A percentile compares a stretch with the other conserved stretches of the same genome.
phyloP scores from a whole-genome alignment of 192 early-diverging fungal species.

The Backusella macrospora region DNA sequence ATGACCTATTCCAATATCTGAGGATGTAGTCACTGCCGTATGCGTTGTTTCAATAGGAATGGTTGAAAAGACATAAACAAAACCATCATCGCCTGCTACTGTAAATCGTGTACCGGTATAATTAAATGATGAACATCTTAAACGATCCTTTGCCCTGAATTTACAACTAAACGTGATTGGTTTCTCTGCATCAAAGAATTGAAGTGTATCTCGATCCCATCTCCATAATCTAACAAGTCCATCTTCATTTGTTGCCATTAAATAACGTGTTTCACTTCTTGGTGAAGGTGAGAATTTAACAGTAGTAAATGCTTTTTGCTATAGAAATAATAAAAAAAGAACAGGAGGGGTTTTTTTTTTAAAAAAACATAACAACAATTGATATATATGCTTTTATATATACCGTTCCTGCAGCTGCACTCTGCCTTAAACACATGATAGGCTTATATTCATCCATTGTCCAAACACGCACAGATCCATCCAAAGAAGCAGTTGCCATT shows the following conservation, averaged over 20 bases:
- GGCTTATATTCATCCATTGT: constrained; percentile 70
- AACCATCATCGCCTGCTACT: constrained; percentile 75
- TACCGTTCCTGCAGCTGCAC: constrained; percentile 42
- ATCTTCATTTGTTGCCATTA: constrained; percentile 74
- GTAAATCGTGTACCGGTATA: constrained; percentile 78
- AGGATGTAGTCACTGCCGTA: constrained; percentile 27
- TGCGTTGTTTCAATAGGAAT: constrained; percentile 50
- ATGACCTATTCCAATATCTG: constrained; percentile 20
- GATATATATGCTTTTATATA: constrained; percentile 34
- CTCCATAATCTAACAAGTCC: constrained; percentile 74
- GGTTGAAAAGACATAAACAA: constrained; percentile 76
- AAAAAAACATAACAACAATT: constrained; percentile 20
- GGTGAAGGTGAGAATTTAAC: constrained; percentile 82
- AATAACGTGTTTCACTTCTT: constrained; percentile 60
- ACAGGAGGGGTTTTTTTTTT: not conserved
- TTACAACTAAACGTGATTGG: constrained; percentile 61
- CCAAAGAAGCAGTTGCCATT: constrained; percentile 74
- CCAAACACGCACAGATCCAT: constrained; percentile 81
- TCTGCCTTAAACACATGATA: constrained; percentile 56
- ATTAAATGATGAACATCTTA: constrained; percentile 73
- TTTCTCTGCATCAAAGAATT: constrained; percentile 48
- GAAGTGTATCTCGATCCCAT: constrained; percentile 62
- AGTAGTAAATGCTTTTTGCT: constrained; percentile 61
- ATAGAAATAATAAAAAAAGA: not conserved
- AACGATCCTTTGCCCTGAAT: constrained; percentile 50